A percentile compares a stretch with the other conserved stretches of the same genome.
These are phyloP conservation scores for Claviceps cyperi DNA, from an alignment of 2,329 filamentous ascomycete genomes.

Conservation along the genomic window DNA sequence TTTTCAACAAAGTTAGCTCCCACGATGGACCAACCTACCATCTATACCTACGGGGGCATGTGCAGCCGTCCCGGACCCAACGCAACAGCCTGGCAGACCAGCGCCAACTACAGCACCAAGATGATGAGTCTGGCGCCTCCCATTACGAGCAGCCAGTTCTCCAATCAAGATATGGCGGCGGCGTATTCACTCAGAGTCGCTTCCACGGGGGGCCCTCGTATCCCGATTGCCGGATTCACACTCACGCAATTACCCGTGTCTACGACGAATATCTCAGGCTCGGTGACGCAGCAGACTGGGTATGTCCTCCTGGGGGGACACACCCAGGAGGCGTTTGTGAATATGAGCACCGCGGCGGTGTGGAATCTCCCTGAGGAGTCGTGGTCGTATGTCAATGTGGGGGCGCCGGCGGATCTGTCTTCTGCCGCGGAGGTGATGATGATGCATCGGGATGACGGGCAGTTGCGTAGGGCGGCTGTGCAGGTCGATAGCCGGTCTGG, in stretches of 20 bases:
- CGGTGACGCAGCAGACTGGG: slow-evolving; percentile 56
- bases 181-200: slow-evolving; percentile 24
- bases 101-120: slow-evolving; percentile 63
- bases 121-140: slow-evolving; percentile 54
- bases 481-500: slow-evolving; percentile 69
- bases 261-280: slow-evolving; percentile 50
- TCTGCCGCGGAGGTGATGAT: background rate
- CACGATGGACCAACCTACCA: slow-evolving; percentile 34
- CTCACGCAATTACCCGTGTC: slow-evolving; percentile 61
- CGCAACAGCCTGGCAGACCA: slow-evolving; percentile 43
- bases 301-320: slow-evolving; percentile 79
- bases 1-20: slow-evolving; percentile 51
- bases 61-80: slow-evolving; percentile 43
- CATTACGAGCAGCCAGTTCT: slow-evolving; percentile 2
- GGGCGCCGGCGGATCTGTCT: slow-evolving; percentile 20
- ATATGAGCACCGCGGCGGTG: slow-evolving; percentile 81
- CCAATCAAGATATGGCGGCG: slow-evolving; percentile 7
- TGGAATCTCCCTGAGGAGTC: slow-evolving; percentile 76
- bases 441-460: background rate
- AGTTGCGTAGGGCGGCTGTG: background rate
- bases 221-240: slow-evolving; percentile 76
- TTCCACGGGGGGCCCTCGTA: slow-evolving; percentile 43
- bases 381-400: slow-evolving; percentile 70
- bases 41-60: slow-evolving; percentile 84
- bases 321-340: slow-evolving; percentile 70